Percentiles rank a stretch among this genome's conserved stretches.
phyloP scores from a whole-genome alignment of 306 rosid genomes.

The Cyclanthera cordifolia region DNA sequence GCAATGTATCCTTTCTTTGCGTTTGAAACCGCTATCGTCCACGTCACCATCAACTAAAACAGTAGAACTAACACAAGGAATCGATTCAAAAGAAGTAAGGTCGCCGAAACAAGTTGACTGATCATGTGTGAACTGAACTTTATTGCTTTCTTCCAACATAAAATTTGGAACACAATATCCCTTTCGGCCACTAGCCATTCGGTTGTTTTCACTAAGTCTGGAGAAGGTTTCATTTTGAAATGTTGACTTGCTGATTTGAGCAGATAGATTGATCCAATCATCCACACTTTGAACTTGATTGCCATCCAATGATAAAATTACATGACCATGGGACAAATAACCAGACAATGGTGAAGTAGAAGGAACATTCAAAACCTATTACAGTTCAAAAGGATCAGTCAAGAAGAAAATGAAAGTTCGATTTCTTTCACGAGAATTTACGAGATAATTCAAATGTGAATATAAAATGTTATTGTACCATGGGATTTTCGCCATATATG shows the following conservation, averaged over 20 bases:
- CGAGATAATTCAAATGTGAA: background rate
- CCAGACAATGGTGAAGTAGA: constrained; percentile 54
- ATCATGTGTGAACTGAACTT: constrained; percentile 19
- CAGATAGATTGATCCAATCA: constrained; percentile 53
- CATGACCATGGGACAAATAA: constrained; percentile 58
- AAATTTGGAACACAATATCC: constrained; percentile 64
- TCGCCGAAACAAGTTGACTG: constrained; percentile 40
- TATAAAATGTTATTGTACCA: constrained; percentile 35
- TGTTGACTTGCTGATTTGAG: constrained; percentile 28
- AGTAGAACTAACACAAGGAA: constrained; percentile 27
- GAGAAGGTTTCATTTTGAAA: constrained; percentile 27
- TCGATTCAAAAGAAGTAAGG: constrained; percentile 36
- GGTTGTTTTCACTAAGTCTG: constrained; percentile 15
- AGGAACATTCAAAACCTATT: constrained; percentile 60
- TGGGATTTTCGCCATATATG: constrained; percentile 35
- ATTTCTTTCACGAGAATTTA: background rate
- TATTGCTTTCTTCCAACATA: constrained; percentile 40
- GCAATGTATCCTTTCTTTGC: constrained; percentile 37
- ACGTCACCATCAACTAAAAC: constrained; percentile 21
- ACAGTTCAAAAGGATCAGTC: constrained; percentile 17
- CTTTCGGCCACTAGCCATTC: constrained; percentile 30
- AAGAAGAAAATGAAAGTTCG: background rate
- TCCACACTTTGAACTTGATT: constrained; percentile 37
- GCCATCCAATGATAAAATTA: constrained; percentile 54
- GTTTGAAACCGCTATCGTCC: constrained; percentile 20